Conservation (phyloP, 1,139 yeast species). For the Nakaseomyces bracarensis region DNA sequence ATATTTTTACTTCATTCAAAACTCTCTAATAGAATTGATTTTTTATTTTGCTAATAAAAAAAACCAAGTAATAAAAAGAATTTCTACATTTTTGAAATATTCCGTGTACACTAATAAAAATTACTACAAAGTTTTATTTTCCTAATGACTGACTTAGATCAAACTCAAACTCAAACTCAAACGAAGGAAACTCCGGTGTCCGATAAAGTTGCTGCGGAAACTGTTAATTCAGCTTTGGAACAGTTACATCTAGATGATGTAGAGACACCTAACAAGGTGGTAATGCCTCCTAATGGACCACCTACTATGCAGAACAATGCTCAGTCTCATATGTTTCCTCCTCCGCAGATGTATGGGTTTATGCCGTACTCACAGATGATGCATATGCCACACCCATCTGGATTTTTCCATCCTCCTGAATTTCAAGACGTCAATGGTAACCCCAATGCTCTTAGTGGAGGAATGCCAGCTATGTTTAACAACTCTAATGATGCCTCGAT, state of each 20-base stretch:
- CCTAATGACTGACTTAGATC: not conserved
- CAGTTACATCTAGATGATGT: slow-evolving; percentile 27
- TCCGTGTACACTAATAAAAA: slow-evolving; percentile 2
- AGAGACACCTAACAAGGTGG: not conserved
- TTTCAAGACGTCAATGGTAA: slow-evolving; percentile 11
- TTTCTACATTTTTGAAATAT: slow-evolving; percentile 3
- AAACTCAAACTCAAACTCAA: too few relatives aligned
- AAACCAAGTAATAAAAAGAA: too few relatives aligned
- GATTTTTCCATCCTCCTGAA: slow-evolving; percentile 26
- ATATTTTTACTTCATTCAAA: too few relatives aligned
- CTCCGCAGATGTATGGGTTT: slow-evolving; percentile 28
- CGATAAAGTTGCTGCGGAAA: slow-evolving; percentile 22
- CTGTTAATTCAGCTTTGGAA: slow-evolving; percentile 28
- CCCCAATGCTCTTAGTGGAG: slow-evolving; percentile 7
- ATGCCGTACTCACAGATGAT: slow-evolving; percentile 31
- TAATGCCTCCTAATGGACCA: slow-evolving; percentile 5
- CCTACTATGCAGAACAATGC: slow-evolving; percentile 10
- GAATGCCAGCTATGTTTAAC: slow-evolving; percentile 18
- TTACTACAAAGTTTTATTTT: too few relatives aligned
- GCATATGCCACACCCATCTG: slow-evolving; percentile 28
- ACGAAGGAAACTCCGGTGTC: slow-evolving; percentile 4
- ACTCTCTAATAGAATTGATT: too few relatives aligned
- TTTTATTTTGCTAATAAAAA: too few relatives aligned
- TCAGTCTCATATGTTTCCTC: slow-evolving; percentile 20
- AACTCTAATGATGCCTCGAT: slow-evolving; percentile 17